A percentile compares a stretch with the other conserved stretches of the same genome.
phyloP scores from a whole-genome alignment of 306 rosid species.

The Alnus rubra region DNA sequence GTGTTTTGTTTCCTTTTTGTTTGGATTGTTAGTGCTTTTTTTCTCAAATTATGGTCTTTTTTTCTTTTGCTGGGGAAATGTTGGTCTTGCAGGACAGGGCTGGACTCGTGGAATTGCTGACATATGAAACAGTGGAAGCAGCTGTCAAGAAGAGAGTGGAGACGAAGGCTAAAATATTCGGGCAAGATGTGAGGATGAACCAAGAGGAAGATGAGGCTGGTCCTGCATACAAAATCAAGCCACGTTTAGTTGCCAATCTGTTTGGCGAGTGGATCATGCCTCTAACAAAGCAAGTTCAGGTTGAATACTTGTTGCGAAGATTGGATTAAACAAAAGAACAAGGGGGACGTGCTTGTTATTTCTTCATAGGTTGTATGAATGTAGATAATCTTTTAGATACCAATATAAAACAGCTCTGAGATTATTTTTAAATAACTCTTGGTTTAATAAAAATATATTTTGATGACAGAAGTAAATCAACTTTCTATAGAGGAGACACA shows the following conservation, averaged over 20 bases:
- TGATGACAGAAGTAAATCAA: no score
- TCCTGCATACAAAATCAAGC: slow-evolving; percentile 48
- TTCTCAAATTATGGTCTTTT: not conserved
- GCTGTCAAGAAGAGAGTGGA: slow-evolving; percentile 47
- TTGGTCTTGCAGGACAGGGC: slow-evolving; percentile 39
- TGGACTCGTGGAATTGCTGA: slow-evolving; percentile 41
- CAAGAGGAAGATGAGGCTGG: slow-evolving; percentile 21
- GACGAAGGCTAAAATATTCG: slow-evolving; percentile 42
- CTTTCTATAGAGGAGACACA: no score
- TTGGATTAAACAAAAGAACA: slow-evolving; percentile 28
- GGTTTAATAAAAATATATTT: no score
- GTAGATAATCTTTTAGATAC: not conserved
- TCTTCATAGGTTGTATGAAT: not conserved
- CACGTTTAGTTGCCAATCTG: slow-evolving; percentile 40
- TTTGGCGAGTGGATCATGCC: slow-evolving; percentile 60
- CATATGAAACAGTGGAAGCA: slow-evolving; percentile 47
- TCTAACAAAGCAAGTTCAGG: slow-evolving; percentile 59
- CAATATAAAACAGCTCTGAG: not conserved
- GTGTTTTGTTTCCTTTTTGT: not conserved
- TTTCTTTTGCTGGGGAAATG: slow-evolving; percentile 6
- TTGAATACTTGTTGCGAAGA: slow-evolving; percentile 55
- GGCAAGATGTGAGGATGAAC: slow-evolving; percentile 33
- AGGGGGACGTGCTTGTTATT: not conserved
- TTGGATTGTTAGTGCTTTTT: not conserved
- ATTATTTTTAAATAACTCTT: not conserved